A percentile compares a stretch with the other conserved stretches of the same genome.
These are phyloP conservation scores for Trametes punicea DNA, from an alignment of 768 basidiomycete species.

Conservation along the genomic window DNA sequence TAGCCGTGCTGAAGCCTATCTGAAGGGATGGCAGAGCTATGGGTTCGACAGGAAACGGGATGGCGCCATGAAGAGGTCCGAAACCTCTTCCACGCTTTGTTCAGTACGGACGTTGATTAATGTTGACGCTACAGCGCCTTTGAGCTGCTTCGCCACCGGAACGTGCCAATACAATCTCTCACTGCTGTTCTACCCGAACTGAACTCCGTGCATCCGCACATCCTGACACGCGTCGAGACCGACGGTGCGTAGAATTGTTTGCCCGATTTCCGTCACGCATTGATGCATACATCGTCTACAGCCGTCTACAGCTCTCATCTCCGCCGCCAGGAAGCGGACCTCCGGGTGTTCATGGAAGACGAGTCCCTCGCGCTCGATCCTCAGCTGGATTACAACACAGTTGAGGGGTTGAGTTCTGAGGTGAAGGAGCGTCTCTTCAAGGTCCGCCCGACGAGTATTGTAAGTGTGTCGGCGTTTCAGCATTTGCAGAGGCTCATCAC, in stretches of 20 bases:
- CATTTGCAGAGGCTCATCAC: not conserved
- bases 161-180: constrained; percentile 45
- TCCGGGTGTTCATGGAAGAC: constrained; percentile 71
- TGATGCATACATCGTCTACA: constrained; percentile 25
- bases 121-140: constrained; percentile 53
- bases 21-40: constrained; percentile 40
- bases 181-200: constrained; percentile 48
- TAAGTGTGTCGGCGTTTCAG: constrained; percentile 28
- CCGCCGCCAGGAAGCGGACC: constrained; percentile 69
- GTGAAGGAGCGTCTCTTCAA: constrained; percentile 60
- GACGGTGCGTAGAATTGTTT: constrained; percentile 51
- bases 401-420: constrained; percentile 74
- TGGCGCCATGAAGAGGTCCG: constrained; percentile 43
- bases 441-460: constrained; percentile 68
- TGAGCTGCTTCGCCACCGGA: constrained; percentile 63
- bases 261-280: not conserved
- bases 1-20: too few species aligned
- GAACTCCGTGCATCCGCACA: constrained; percentile 42
- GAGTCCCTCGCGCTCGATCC: constrained; percentile 70
- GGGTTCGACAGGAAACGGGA: constrained; percentile 42
- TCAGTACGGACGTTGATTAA: not conserved
- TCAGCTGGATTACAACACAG: constrained; percentile 60
- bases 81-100: not conserved
- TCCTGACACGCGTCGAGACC: constrained; percentile 60
- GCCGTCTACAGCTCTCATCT: constrained; percentile 64